Evolutionary conservation across 2,329 filamentous ascomycete genomes (phyloP), one percentile per base, ranked within the genome.

Genomic region (Coniochaeta sp.): DNA sequence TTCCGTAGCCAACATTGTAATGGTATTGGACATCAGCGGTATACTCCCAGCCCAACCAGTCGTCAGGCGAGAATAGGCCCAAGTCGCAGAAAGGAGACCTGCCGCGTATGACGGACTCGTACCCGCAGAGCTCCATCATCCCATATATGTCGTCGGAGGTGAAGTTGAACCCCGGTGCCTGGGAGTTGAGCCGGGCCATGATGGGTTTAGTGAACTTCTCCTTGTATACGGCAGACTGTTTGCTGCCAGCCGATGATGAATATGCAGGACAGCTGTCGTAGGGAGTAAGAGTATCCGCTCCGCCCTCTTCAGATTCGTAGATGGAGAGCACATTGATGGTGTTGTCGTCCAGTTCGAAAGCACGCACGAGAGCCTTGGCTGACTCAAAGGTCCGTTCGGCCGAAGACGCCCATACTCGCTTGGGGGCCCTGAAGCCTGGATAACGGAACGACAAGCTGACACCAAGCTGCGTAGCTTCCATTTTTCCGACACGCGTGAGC

Each of bases 21-120:
- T 84, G 82, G 68, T 88, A 88, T 66, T 81, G 79, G 63, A 88
- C 73, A 63, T 88, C 85, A 63, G 85, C 84, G 14, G 81, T 78
- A 67, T 88, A 88, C 70, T 88, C 85, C 73, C 85, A 88, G 2
- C 76, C 76, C n/a, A 88, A 80, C 85, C 85, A 88, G 63, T 88
- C 85, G 64, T 85, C 79, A 0, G 83, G 77, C 1, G 77, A 75
- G 67, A 88, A 88, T 14, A 87, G 75, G 17, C 80, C 76, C 0
- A 84, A 74, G 59, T 82, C 78, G 72, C 85, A 88, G 69, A 88
- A 87, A 0, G 80, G 79, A 0, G 84, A 87, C 54, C 77, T 80
- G 1, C 85, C 85, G 0, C 79, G 79, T 62, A 87, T 86, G 19
- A 87, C 85, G 0, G 81, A 82, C 70, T 88, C 85, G 67, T 88